phyloP scores from a whole-genome alignment of 371 early-diverging fungal genomes.

The Choanephora cucurbitarum region DNA sequence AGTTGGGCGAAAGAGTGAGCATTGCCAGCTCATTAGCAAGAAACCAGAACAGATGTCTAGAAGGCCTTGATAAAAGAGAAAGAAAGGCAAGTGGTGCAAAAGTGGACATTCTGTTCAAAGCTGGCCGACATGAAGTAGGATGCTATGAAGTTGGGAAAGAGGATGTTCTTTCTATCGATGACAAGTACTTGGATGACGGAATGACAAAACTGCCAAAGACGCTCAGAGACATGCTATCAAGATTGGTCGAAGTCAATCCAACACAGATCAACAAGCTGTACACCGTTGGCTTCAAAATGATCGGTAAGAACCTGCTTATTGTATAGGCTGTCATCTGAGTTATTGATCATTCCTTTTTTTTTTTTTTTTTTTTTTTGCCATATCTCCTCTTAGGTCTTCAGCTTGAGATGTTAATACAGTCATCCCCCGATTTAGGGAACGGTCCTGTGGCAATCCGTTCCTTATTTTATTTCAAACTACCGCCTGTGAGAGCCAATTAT shows the following conservation, averaged over 20 bases:
- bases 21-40: conserved; percentile 1
- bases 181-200: conserved; percentile 16
- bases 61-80: conserved; percentile 3
- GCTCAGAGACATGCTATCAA: conserved; percentile 10
- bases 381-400: conserved; percentile 1
- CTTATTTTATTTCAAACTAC: too few relatives aligned
- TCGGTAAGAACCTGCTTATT: conserved; percentile 11
- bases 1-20: conserved; percentile 10
- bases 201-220: conserved; percentile 16
- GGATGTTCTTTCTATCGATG: conserved; percentile 4
- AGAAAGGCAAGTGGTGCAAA: conserved; percentile 12
- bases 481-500: too few relatives aligned
- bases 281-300: conserved; percentile 13
- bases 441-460: too few relatives aligned
- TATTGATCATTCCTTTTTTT: background rate
- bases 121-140: conserved; percentile 3
- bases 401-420: background rate
- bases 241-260: conserved; percentile 1
- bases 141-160: conserved; percentile 14
- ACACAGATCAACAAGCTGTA: conserved; percentile 3
- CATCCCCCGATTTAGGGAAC: too few relatives aligned
- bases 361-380: conserved; percentile 1
- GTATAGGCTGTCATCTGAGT: background rate
- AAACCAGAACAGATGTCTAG: conserved; percentile 5
- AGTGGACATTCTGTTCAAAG: conserved; percentile 11